Conservation (phyloP, 257 asterid species). For the Solanum infundibuliforme region DNA sequence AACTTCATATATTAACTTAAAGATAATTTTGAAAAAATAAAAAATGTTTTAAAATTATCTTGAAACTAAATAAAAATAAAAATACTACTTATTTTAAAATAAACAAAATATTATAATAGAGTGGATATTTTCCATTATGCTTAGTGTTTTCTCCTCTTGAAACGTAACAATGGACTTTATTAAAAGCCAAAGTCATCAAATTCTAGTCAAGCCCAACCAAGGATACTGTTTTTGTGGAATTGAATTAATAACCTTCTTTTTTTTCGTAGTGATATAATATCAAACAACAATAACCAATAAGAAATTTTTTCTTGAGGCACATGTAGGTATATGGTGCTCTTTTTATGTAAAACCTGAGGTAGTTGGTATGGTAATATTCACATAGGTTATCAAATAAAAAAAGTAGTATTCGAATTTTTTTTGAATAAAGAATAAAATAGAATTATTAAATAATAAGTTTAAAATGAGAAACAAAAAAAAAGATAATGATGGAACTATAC, state of each 20-base stretch:
- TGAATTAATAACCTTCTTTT: background rate
- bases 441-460: background rate
- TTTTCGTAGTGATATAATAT: background rate
- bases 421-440: background rate
- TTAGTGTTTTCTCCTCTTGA: background rate
- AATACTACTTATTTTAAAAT: too few relatives aligned
- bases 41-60: too few relatives aligned
- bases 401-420: too few relatives aligned
- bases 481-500: background rate
- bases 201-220: slow-evolving; percentile 10
- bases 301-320: too few relatives aligned
- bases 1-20: background rate
- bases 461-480: background rate
- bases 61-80: too few relatives aligned
- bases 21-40: too few relatives aligned
- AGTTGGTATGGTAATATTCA: too few relatives aligned
- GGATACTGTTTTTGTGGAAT: background rate
- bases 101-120: too few relatives aligned
- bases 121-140: background rate
- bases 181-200: slow-evolving; percentile 8
- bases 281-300: too few relatives aligned
- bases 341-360: too few relatives aligned
- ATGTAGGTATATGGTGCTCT: too few relatives aligned
- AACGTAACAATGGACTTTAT: background rate
- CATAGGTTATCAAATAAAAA: too few relatives aligned